phyloP scores from a whole-genome alignment of 768 basidiomycete genomes.

The Tephrocybe sp. region DNA sequence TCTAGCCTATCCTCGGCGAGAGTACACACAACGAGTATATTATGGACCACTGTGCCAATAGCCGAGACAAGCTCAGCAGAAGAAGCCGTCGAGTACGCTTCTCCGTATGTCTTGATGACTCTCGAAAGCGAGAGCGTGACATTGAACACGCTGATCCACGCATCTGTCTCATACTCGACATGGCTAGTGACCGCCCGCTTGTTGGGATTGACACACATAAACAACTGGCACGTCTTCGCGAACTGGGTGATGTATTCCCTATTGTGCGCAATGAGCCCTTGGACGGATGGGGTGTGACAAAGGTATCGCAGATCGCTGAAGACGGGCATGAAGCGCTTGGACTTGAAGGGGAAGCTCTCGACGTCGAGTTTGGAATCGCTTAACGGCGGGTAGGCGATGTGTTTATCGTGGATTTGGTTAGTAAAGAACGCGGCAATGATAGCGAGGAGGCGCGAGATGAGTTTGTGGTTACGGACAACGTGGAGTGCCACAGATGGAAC shows the following conservation, averaged over 20 bases:
- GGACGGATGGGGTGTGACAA: constrained; percentile 77
- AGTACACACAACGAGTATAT: constrained; percentile 71
- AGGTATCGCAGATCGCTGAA: constrained; percentile 89
- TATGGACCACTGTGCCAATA: constrained; percentile 64
- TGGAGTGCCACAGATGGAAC: constrained; percentile 82
- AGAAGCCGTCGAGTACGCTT: constrained; percentile 64
- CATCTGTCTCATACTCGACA: constrained; percentile 95
- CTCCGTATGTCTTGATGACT: constrained; percentile 86
- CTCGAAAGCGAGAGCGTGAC: constrained; percentile 88
- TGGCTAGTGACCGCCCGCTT: constrained; percentile 78
- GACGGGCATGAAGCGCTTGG: constrained; percentile 94
- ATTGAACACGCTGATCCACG: constrained; percentile 96
- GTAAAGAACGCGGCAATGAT: constrained; percentile 93
- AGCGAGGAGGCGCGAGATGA: constrained; percentile 73
- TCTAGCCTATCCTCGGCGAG: constrained; percentile 68
- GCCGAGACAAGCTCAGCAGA: constrained; percentile 61
- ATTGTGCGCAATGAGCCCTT: constrained; percentile 70
- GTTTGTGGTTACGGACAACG: constrained; percentile 68
- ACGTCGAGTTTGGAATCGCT: constrained; percentile 54
- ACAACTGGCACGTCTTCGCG: constrained; percentile 77
- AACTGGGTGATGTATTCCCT: constrained; percentile 69
- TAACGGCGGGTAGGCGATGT: constrained; percentile 47
- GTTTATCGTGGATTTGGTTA: constrained; percentile 77
- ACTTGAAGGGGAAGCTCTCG: constrained; percentile 86
- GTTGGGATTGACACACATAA: constrained; percentile 93